These are phyloP conservation scores for Dillenia suffruticosa DNA, from an alignment of 164 flowering plant species.

Conservation along the genomic window DNA sequence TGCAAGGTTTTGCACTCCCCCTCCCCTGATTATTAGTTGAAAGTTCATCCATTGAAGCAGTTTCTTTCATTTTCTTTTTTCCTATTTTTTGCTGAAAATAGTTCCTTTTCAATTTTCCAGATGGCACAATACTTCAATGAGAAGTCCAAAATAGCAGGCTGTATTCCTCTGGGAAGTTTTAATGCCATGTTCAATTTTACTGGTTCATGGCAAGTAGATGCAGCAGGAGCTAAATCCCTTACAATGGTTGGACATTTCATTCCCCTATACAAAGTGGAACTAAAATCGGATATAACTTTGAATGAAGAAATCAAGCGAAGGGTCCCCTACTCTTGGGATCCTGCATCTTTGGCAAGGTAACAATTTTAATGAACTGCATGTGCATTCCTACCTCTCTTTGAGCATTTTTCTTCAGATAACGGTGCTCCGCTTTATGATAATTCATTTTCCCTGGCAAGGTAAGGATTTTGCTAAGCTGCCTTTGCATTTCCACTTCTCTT, in stretches of 20 bases:
- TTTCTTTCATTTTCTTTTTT: neutral
- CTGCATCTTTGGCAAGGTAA: slow-evolving; percentile 89
- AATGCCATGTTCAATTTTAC: slow-evolving; percentile 97
- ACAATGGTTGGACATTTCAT: slow-evolving; percentile 80
- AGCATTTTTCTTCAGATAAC: no score
- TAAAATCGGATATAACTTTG: slow-evolving; percentile 49
- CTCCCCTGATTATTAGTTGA: neutral
- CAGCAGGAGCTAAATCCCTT: slow-evolving; percentile 82
- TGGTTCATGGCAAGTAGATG: slow-evolving; percentile 84
- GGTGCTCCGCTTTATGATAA: no score
- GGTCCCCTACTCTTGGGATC: slow-evolving; percentile 92
- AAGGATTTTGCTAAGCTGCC: no score
- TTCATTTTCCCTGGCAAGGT: no score
- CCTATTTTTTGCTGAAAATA: neutral
- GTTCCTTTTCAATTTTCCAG: slow-evolving; percentile 27
- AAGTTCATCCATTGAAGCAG: neutral
- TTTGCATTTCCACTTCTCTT: no score
- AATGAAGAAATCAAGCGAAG: slow-evolving; percentile 69
- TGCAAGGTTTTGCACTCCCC: no score
- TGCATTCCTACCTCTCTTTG: neutral
- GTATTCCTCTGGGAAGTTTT: slow-evolving; percentile 85
- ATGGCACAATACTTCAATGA: slow-evolving; percentile 84
- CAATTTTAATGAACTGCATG: slow-evolving; percentile 6
- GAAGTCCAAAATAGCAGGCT: slow-evolving; percentile 57
- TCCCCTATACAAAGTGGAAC: slow-evolving; percentile 48